phyloP scores from a whole-genome alignment of 2,329 filamentous ascomycete genomes.

The Clathrospora elynae region DNA sequence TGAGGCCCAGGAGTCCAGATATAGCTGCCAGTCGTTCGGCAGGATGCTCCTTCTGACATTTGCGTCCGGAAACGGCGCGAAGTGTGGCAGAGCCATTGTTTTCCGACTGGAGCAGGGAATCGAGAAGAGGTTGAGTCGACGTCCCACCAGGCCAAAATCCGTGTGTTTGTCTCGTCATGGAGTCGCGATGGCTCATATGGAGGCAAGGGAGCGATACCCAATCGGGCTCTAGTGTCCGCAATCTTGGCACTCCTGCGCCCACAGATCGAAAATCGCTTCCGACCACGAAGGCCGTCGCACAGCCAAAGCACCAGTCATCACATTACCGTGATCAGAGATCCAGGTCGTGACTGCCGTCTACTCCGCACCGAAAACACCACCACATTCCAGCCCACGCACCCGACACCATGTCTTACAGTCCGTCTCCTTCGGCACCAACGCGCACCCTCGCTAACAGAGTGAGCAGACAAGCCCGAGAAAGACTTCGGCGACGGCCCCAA shows the following conservation, averaged over 20 bases:
- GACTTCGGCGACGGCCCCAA: conserved; percentile 89
- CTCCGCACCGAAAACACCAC: conserved; percentile 25
- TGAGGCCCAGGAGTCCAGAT: conserved; percentile 75
- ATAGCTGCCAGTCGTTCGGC: conserved; percentile 75
- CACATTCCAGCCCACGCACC: conserved; percentile 22
- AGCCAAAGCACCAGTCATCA: conserved; percentile 55
- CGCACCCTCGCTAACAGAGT: conserved; percentile 17
- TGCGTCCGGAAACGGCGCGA: conserved; percentile 77
- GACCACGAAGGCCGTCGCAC: conserved; percentile 38
- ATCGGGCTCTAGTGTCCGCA: conserved; percentile 42
- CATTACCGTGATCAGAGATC: conserved; percentile 57
- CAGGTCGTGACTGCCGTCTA: conserved; percentile 55
- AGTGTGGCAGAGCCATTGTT: conserved; percentile 64
- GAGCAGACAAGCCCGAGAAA: conserved; percentile 82
- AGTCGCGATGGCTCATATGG: conserved; percentile 36
- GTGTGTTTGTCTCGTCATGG: conserved; percentile 20
- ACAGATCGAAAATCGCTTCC: conserved; percentile 21
- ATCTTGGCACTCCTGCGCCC: conserved; percentile 21
- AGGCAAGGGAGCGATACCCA: conserved; percentile 18
- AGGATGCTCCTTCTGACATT: conserved; percentile 69
- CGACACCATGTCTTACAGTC: conserved; percentile 47
- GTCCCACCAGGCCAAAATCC: conserved; percentile 5
- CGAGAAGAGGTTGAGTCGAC: neutral
- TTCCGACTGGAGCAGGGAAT: neutral
- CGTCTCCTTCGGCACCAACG: conserved; percentile 1